Percentiles rank a stretch among this genome's conserved stretches.
phyloP scores from a whole-genome alignment of 345 rosid species.

The Moringa oleifera region DNA sequence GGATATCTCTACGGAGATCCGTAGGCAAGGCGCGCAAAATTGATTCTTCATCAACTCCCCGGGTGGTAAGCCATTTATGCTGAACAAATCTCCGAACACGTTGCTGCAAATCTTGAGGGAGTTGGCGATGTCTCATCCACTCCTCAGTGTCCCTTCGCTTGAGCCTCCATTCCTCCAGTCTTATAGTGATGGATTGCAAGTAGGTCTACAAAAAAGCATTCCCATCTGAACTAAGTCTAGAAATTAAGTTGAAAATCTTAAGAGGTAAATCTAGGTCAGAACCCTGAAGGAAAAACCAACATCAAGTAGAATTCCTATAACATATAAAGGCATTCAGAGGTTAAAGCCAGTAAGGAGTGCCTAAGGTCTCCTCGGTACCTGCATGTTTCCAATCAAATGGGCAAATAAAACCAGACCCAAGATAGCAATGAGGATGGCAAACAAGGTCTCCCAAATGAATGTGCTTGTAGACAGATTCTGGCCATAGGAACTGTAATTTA shows the following conservation, averaged over 20 bases:
- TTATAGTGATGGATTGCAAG: slow-evolving; percentile 63
- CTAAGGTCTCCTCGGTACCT: slow-evolving; percentile 21
- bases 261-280: too few relatives aligned
- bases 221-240: too few relatives aligned
- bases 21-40: slow-evolving; percentile 53
- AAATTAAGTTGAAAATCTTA: too few relatives aligned
- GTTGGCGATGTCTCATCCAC: slow-evolving; percentile 70
- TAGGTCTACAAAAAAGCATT: slow-evolving; percentile 36
- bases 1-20: slow-evolving; percentile 71
- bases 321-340: background rate
- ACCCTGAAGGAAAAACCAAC: background rate
- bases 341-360: background rate
- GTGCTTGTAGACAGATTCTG: slow-evolving; percentile 43
- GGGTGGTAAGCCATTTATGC: slow-evolving; percentile 72
- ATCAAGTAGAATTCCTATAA: background rate
- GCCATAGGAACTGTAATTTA: slow-evolving; percentile 43
- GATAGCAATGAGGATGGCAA: slow-evolving; percentile 50
- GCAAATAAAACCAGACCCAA: slow-evolving; percentile 66
- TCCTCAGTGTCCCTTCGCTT: slow-evolving; percentile 65
- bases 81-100: slow-evolving; percentile 53
- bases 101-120: slow-evolving; percentile 46
- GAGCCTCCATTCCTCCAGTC: slow-evolving; percentile 75
- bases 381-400: slow-evolving; percentile 60
- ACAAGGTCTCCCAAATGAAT: slow-evolving; percentile 45
- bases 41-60: slow-evolving; percentile 73